Percentiles rank a stretch among this genome's conserved stretches.
Evolutionary conservation across 768 basidiomycete genomes (phyloP).

Genomic region (Lactarius sp.): DNA sequence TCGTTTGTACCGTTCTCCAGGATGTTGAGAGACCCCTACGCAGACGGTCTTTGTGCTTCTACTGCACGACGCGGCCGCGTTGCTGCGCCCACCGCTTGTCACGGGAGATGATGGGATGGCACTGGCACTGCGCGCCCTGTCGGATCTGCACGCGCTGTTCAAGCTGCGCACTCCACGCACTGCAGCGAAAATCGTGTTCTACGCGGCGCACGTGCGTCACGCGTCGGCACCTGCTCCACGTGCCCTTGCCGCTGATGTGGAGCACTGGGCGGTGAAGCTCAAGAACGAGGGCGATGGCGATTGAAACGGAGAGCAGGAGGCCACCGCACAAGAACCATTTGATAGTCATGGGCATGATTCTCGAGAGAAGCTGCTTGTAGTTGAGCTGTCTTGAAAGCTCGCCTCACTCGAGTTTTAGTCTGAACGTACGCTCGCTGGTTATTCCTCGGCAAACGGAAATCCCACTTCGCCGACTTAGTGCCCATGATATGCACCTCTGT

Average conservation of each 20-base stretch:
- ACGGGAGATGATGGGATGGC: slow-evolving; percentile 32
- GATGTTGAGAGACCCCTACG: not conserved
- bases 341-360: not conserved
- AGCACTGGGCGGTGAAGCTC: slow-evolving; percentile 15
- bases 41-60: slow-evolving; percentile 48
- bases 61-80: slow-evolving; percentile 47
- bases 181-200: slow-evolving; percentile 62
- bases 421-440: no score
- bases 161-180: slow-evolving; percentile 32
- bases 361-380: not conserved
- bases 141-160: slow-evolving; percentile 50
- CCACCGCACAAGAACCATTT: not conserved
- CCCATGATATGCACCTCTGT: no score
- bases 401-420: no score
- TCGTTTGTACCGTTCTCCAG: not conserved
- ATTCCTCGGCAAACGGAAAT: no score
- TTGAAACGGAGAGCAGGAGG: no score
- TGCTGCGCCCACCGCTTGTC: slow-evolving; percentile 47
- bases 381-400: not conserved
- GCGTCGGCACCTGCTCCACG: slow-evolving; percentile 3
- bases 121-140: slow-evolving; percentile 46
- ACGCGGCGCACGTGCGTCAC: slow-evolving; percentile 50
- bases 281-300: not conserved
- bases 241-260: slow-evolving; percentile 2
- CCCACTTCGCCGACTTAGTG: no score